Conservation (phyloP, 2,329 filamentous ascomycete species). For the Stromatinia cepivora region DNA sequence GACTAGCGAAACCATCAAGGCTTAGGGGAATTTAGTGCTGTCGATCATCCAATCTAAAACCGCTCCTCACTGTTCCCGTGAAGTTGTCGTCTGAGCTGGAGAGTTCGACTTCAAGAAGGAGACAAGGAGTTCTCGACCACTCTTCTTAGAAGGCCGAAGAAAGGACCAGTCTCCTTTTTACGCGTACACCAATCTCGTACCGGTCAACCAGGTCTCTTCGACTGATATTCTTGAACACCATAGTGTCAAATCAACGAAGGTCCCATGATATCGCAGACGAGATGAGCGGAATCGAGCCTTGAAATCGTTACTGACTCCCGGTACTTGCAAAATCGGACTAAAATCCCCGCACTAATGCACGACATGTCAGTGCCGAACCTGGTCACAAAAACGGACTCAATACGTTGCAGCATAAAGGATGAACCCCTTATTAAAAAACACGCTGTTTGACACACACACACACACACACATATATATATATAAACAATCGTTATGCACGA, state of each 20-base stretch:
- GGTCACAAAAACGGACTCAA: background rate
- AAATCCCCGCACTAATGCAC: background rate
- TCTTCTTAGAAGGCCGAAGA: background rate
- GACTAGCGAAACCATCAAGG: background rate
- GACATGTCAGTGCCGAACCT: slow-evolving; percentile 12
- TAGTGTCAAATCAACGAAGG: background rate
- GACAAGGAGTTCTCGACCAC: background rate
- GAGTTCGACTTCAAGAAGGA: background rate
- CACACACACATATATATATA: background rate
- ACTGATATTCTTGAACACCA: background rate
- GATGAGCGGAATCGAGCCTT: background rate
- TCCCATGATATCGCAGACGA: background rate
- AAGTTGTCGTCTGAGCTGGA: background rate
- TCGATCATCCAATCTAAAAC: background rate
- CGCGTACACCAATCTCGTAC: background rate
- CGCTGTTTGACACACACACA: background rate
- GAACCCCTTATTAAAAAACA: background rate
- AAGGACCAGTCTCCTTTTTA: background rate
- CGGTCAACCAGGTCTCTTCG: background rate
- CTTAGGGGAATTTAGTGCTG: background rate
- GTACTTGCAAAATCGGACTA: background rate
- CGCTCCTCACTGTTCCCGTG: background rate
- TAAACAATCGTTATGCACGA: no score
- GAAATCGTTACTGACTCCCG: background rate
- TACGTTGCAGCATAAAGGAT: background rate